These are phyloP conservation scores for Maudiozyma humilis DNA, from an alignment of 1,139 yeast species.

Conservation along the genomic window DNA sequence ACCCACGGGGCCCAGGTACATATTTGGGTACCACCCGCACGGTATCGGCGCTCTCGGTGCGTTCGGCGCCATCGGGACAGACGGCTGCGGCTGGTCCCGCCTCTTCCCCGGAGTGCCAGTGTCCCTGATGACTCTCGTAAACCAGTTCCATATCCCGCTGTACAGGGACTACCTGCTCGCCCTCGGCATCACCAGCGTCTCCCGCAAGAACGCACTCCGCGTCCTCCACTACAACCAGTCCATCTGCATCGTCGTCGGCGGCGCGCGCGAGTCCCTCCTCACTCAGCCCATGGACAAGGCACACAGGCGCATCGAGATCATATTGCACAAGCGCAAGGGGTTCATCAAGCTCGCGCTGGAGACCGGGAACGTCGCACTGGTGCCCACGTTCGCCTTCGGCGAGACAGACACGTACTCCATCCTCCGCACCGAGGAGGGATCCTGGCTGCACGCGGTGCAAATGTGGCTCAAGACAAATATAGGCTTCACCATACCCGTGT, in stretches of 20 bases:
- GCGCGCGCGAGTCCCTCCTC: conserved; percentile 82
- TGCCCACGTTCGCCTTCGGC: conserved; percentile 89
- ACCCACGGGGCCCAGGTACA: conserved; percentile 62
- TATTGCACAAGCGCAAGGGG: conserved; percentile 74
- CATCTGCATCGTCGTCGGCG: conserved; percentile 87
- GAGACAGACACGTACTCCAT: conserved; percentile 76
- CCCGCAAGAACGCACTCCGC: conserved; percentile 61
- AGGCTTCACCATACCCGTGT: conserved; percentile 83
- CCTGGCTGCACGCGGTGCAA: conserved; percentile 53
- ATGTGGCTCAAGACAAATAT: conserved; percentile 58
- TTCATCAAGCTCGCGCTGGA: conserved; percentile 81
- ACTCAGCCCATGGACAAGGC: conserved; percentile 40
- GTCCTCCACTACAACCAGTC: conserved; percentile 64
- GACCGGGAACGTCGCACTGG: conserved; percentile 66
- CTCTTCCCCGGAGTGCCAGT: conserved; percentile 76
- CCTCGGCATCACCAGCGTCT: conserved; percentile 80
- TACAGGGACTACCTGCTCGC: conserved; percentile 79
- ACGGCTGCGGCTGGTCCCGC: conserved; percentile 60
- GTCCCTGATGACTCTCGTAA: conserved; percentile 69
- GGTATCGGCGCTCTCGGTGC: conserved; percentile 94
- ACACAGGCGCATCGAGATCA: conserved; percentile 46
- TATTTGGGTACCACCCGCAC: conserved; percentile 94
- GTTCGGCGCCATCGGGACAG: conserved; percentile 77
- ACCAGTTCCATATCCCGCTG: conserved; percentile 81
- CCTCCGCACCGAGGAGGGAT: conserved; percentile 45